Evolutionary conservation across 208 protist species (phyloP).

Genomic region (Leishmania mexicana): DNA sequence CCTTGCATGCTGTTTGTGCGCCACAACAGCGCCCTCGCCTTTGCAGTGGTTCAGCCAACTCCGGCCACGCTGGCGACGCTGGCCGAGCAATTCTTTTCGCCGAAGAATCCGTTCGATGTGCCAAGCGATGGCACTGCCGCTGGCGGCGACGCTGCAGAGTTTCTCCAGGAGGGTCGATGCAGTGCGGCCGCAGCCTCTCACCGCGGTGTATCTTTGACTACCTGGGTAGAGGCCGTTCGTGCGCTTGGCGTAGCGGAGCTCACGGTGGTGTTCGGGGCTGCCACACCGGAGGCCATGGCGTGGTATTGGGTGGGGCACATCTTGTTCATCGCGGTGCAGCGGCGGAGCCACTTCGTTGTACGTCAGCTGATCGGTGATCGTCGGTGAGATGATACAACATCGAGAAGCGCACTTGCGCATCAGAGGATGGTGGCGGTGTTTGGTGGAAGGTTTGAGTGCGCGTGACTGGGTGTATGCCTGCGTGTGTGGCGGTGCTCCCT

Average conservation of each 20-base stretch:
- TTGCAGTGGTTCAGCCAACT: constrained; percentile 51
- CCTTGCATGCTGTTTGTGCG: constrained; percentile 34
- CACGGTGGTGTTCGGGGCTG: constrained; percentile 49
- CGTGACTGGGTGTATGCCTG: not conserved
- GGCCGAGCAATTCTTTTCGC: constrained; percentile 47
- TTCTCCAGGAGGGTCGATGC: not conserved
- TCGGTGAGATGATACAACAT: not conserved
- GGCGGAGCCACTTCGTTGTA: constrained; percentile 17
- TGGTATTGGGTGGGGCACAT: constrained; percentile 58
- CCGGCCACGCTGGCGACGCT: constrained; percentile 48
- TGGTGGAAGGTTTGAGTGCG: not conserved
- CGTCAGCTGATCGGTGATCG: constrained; percentile 22
- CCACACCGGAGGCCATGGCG: constrained; percentile 48
- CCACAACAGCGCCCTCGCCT: constrained; percentile 22
- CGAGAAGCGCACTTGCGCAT: not conserved
- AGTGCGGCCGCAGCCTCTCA: not conserved
- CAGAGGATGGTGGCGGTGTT: not conserved
- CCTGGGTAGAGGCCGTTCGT: constrained; percentile 14
- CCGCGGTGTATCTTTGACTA: constrained; percentile 12
- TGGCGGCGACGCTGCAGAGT: not conserved
- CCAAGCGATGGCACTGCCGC: not conserved
- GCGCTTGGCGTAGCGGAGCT: constrained; percentile 47
- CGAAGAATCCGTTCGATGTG: constrained; percentile 19
- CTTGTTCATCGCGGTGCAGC: constrained; percentile 38
- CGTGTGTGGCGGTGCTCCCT: not conserved